A percentile compares a stretch with the other conserved stretches of the same genome.
phyloP scores from a whole-genome alignment of 2,329 filamentous ascomycete genomes.

The Fusarium palustre region DNA sequence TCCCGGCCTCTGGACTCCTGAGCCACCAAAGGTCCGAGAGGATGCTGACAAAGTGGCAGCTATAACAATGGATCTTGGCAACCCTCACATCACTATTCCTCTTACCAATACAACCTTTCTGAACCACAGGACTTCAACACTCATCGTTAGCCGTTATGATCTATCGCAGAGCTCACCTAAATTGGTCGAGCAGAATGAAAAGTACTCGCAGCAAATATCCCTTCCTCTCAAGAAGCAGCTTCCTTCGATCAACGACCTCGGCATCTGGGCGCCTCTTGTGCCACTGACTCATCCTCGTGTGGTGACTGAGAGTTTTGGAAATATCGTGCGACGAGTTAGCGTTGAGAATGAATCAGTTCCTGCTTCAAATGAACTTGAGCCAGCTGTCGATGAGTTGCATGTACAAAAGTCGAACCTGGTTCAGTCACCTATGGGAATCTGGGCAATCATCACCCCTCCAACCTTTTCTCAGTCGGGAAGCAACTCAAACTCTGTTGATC shows the following conservation, averaged over 20 bases:
- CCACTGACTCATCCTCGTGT: slow-evolving; percentile 72
- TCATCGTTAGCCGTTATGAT: slow-evolving; percentile 57
- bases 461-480: slow-evolving; percentile 33
- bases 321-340: slow-evolving; percentile 77
- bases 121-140: slow-evolving; percentile 72
- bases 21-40: slow-evolving; percentile 43
- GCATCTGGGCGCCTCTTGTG: slow-evolving; percentile 62
- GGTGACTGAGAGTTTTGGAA: slow-evolving; percentile 77
- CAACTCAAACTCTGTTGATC: slow-evolving; percentile 15
- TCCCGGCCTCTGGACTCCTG: slow-evolving; percentile 58
- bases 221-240: slow-evolving; percentile 41
- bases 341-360: slow-evolving; percentile 62
- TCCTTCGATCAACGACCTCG: slow-evolving; percentile 40
- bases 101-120: slow-evolving; percentile 83
- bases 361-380: slow-evolving; percentile 79
- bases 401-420: slow-evolving; percentile 50
- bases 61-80: slow-evolving; percentile 57
- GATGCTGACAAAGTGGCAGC: slow-evolving; percentile 55
- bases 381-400: slow-evolving; percentile 70
- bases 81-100: slow-evolving; percentile 65
- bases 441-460: slow-evolving; percentile 75
- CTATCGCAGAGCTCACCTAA: slow-evolving; percentile 35
- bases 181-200: slow-evolving; percentile 50
- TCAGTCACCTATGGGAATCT: slow-evolving; percentile 70
- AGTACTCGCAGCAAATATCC: slow-evolving; percentile 55